These are phyloP conservation scores for Pythium pyrilobum DNA, from an alignment of 352 stramenopile genomes.

Conservation along the genomic window DNA sequence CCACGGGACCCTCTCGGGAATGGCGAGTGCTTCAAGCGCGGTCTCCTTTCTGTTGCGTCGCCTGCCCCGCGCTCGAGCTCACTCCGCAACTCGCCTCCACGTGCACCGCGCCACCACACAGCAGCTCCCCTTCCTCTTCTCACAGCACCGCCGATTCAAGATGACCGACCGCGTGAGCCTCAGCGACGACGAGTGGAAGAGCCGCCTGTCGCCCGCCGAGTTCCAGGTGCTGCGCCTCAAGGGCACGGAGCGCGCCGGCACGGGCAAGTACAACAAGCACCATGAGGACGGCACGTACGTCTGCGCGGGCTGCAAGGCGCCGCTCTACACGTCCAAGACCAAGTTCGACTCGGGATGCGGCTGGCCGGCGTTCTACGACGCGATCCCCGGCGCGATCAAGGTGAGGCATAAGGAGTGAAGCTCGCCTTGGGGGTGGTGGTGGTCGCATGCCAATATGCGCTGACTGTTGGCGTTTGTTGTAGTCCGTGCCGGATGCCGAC, in stretches of 20 bases:
- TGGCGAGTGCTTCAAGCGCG: conserved; percentile 17
- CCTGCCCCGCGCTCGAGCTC: conserved; percentile 5
- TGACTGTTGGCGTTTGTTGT: background rate
- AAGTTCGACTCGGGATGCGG: conserved; percentile 91
- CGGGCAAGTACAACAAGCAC: conserved; percentile 88
- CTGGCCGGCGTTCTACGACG: conserved; percentile 89
- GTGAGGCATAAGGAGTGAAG: no score
- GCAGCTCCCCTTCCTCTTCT: background rate
- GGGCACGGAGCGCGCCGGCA: conserved; percentile 84
- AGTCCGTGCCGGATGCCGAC: conserved; percentile 66
- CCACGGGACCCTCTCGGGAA: background rate
- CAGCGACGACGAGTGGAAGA: conserved; percentile 80
- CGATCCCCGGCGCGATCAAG: conserved; percentile 85
- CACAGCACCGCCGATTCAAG: conserved; percentile 21
- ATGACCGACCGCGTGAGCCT: conserved; percentile 51
- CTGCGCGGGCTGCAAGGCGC: conserved; percentile 83
- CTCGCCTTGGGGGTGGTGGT: background rate
- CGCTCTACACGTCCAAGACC: conserved; percentile 82
- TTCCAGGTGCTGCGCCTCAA: conserved; percentile 88
- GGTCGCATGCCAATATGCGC: background rate
- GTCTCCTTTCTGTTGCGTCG: conserved; percentile 1
- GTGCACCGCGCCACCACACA: background rate
- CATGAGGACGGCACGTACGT: conserved; percentile 83
- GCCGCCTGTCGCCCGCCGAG: conserved; percentile 67
- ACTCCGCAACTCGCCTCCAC: conserved; percentile 7